A percentile compares a stretch with the other conserved stretches of the same genome.
These are phyloP conservation scores for Ilex asprella DNA, from an alignment of 257 asterid species.

Conservation along the genomic window DNA sequence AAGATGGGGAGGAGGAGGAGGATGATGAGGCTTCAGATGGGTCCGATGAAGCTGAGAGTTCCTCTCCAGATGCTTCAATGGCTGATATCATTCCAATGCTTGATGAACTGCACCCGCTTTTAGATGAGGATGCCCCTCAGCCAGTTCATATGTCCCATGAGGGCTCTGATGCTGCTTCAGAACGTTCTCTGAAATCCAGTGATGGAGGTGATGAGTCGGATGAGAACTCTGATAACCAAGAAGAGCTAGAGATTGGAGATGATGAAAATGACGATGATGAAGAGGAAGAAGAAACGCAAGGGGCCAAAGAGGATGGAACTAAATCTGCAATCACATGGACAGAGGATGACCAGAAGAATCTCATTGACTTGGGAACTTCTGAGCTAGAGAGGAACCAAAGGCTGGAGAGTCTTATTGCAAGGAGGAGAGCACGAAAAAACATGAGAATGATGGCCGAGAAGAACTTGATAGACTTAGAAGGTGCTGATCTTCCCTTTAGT, in stretches of 20 bases:
- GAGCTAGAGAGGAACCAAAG: conserved; percentile 84
- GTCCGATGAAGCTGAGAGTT: conserved; percentile 78
- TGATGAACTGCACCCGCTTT: conserved; percentile 84
- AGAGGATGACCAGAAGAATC: conserved; percentile 90
- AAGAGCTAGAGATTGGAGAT: conserved; percentile 40
- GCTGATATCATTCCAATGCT: conserved; percentile 88
- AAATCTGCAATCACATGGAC: conserved; percentile 74
- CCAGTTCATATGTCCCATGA: conserved; percentile 29
- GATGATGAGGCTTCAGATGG: conserved; percentile 38
- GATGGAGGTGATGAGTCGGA: conserved; percentile 42
- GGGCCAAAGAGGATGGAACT: conserved; percentile 39
- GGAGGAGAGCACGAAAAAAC: conserved; percentile 69
- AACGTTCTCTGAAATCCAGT: conserved; percentile 29
- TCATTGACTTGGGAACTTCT: conserved; percentile 81
- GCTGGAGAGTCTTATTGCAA: conserved; percentile 73
- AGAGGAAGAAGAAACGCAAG: conserved; percentile 42
- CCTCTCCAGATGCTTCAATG: conserved; percentile 91
- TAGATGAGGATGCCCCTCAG: conserved; percentile 53
- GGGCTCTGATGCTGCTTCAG: conserved; percentile 45
- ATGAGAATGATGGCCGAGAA: conserved; percentile 43
- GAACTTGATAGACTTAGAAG: conserved; percentile 76
- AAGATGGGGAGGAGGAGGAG: conserved; percentile 24
- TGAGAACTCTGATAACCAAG: conserved; percentile 48
- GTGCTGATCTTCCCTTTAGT: conserved; percentile 53
- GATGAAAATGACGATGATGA: conserved; percentile 59